These are phyloP conservation scores for Pyrus communis DNA, from an alignment of 306 rosid genomes.

Conservation along the genomic window DNA sequence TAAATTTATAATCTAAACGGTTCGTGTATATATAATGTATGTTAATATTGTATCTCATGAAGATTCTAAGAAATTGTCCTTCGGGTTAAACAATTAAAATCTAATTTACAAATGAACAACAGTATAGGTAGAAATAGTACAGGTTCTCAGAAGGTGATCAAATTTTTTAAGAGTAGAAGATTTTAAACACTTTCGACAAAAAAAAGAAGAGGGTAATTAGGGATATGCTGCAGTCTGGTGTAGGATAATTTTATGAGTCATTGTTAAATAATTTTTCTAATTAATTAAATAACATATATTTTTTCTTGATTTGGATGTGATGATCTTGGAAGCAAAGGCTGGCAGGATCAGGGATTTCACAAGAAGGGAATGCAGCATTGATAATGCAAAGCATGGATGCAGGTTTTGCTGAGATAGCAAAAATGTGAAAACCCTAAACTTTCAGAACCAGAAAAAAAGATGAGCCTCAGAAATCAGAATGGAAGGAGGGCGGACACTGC, in stretches of 20 bases:
- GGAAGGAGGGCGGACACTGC: background rate
- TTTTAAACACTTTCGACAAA: background rate
- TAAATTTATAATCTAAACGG: no score
- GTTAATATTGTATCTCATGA: background rate
- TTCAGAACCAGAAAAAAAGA: background rate
- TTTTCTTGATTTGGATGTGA: background rate
- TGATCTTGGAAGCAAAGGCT: background rate
- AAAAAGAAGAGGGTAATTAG: background rate
- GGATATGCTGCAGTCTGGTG: background rate
- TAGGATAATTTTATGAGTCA: background rate
- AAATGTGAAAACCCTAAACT: background rate
- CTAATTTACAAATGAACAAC: background rate
- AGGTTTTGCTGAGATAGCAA: background rate
- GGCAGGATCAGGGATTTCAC: background rate
- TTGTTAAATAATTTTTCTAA: background rate
- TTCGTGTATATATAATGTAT: background rate
- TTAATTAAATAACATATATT: background rate
- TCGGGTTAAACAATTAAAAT: background rate
- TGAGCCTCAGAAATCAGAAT: background rate
- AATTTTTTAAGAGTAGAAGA: background rate
- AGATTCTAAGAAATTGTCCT: slow-evolving; percentile 41
- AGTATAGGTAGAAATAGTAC: slow-evolving; percentile 1
- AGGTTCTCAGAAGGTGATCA: background rate
- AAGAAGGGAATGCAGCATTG: background rate
- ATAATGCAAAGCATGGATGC: slow-evolving; percentile 14